Evolutionary conservation across 1,139 yeast species (phyloP), one percentile per base, ranked within the genome.

Genomic region (Insectozyma bohioensis): DNA sequence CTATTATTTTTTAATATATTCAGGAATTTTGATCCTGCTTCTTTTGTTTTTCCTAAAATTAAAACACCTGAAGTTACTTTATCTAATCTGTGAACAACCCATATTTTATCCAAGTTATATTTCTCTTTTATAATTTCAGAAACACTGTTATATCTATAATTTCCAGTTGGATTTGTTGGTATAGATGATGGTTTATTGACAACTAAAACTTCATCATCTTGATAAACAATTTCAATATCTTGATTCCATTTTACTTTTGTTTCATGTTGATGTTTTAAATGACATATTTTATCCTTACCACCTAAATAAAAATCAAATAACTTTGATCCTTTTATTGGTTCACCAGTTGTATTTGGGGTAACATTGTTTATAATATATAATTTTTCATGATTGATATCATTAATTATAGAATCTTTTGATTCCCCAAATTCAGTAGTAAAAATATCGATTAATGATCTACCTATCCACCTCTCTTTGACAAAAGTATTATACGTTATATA

Each of bases 101-200:
- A 67, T 2, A 73, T 58, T 9, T 58, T 48, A 2, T 48, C 51
- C 2, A 64, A 41, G 0, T 49, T 45, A 20, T 55, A 41, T 30
- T 75, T 75, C 13, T 52, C 45, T 40, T 73, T 71, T 34, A 82
- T 43, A 0, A 81, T 63, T 50, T 82, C 86, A 0, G 81, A 74
- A 14, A 84, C 51, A 0, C 86, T 67, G 47, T 85, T 83, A 45
- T 67, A 70, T 40, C 61, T 60, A 49, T 76, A 85, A 35, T 72
- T 72, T 4, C 87, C 86, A 0, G 85, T 76, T 0, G 95, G 95
- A 54, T 85, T 95, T 1, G 85, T 80, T 0, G 95, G 94, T 1
- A 85, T 62, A 0, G 95, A 95, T 7, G 76, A 62, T 0, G 95
- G 95, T 48, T 85, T 85, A 51, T 81, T 69, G 2, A 85, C 66